These are phyloP conservation scores for Aspergillus latus DNA, from an alignment of 2,329 filamentous ascomycete genomes.

Conservation along the genomic window DNA sequence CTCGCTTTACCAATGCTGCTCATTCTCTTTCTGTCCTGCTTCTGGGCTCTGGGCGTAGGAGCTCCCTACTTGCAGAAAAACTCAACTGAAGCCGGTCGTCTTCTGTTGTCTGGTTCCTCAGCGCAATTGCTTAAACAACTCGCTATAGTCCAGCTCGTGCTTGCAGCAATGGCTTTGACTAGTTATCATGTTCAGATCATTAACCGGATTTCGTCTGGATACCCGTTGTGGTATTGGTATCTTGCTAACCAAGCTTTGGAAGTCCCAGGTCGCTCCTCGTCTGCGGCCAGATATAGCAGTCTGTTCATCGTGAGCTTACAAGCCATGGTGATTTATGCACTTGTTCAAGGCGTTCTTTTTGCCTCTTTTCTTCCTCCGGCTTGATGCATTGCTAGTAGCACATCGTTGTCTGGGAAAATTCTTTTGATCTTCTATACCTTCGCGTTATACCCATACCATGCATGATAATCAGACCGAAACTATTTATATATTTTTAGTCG, in stretches of 20 bases:
- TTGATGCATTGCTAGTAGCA: conserved; percentile 35
- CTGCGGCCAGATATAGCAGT: conserved; percentile 19
- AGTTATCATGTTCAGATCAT: conserved; percentile 94
- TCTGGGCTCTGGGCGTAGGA: conserved; percentile 41
- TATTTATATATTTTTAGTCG: not conserved
- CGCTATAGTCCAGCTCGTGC: conserved; percentile 69
- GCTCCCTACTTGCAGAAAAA: conserved; percentile 25
- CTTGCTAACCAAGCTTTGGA: conserved; percentile 53
- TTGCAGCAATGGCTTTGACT: conserved; percentile 70
- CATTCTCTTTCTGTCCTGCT: conserved; percentile 64
- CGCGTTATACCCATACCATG: not conserved
- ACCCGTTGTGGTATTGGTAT: conserved; percentile 86
- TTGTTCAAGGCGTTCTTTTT: conserved; percentile 80
- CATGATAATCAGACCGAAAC: no score
- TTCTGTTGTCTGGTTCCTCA: conserved; percentile 21
- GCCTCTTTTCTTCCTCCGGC: conserved; percentile 90
- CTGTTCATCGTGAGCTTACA: conserved; percentile 49
- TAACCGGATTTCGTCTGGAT: conserved; percentile 81
- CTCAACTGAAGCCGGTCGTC: conserved; percentile 12
- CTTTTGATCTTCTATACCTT: not conserved
- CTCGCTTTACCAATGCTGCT: conserved; percentile 76
- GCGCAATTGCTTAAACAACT: conserved; percentile 52
- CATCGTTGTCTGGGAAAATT: not conserved
- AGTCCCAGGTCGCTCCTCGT: conserved; percentile 17
- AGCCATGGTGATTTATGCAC: conserved; percentile 77